Evolutionary conservation across 345 rosid species (phyloP).

Genomic region (Murraya paniculata): DNA sequence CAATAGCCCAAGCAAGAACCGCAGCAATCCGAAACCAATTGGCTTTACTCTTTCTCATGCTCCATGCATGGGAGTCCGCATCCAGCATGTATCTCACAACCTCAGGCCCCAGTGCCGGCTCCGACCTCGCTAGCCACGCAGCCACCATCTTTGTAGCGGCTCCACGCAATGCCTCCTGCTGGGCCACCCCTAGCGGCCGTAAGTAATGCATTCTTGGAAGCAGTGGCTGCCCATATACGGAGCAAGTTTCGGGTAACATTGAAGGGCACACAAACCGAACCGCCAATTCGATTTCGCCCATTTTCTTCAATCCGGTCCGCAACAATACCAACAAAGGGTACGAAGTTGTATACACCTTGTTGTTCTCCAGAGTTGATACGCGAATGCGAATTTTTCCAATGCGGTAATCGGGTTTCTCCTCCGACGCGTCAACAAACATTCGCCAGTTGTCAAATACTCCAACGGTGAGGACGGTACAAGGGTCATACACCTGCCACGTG

Average conservation of each 20-base stretch:
- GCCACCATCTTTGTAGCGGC: slow-evolving; percentile 93
- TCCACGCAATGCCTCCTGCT: slow-evolving; percentile 89
- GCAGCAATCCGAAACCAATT: slow-evolving; percentile 94
- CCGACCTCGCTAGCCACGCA: slow-evolving; percentile 74
- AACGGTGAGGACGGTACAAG: slow-evolving; percentile 78
- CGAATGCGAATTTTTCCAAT: slow-evolving; percentile 88
- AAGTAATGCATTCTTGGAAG: slow-evolving; percentile 92
- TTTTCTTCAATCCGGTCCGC: slow-evolving; percentile 75
- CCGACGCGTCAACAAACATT: slow-evolving; percentile 59
- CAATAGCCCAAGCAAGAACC: slow-evolving; percentile 89
- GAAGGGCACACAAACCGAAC: slow-evolving; percentile 85
- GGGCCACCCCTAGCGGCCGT: slow-evolving; percentile 90
- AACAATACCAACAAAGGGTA: slow-evolving; percentile 71
- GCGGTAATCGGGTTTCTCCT: slow-evolving; percentile 54
- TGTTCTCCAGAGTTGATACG: slow-evolving; percentile 83
- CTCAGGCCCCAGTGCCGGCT: slow-evolving; percentile 83
- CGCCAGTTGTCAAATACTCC: slow-evolving; percentile 95
- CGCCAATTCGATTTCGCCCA: slow-evolving; percentile 95
- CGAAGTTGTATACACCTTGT: slow-evolving; percentile 80
- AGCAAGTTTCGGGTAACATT: slow-evolving; percentile 70
- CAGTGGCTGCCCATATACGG: slow-evolving; percentile 78
- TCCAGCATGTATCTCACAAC: slow-evolving; percentile 92
- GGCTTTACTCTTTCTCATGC: slow-evolving; percentile 96
- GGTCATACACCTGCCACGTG: slow-evolving; percentile 99
- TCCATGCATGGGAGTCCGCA: slow-evolving; percentile 94